phyloP scores from a whole-genome alignment of 768 basidiomycete genomes.

The Suillus occidentalis region DNA sequence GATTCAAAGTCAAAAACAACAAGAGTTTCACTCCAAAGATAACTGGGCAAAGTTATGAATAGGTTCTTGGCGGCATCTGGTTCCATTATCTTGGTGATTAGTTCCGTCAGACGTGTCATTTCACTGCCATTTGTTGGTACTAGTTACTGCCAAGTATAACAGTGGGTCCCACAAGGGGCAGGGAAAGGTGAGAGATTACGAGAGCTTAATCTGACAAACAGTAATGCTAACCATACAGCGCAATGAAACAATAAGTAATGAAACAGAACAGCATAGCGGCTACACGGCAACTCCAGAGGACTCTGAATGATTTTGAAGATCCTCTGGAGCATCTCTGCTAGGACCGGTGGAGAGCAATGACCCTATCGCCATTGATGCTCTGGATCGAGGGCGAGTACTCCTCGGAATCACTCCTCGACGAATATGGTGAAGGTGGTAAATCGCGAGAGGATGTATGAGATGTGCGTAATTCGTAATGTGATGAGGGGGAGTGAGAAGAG shows the following conservation, averaged over 20 bases:
- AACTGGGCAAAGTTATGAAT: not conserved
- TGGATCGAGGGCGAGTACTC: constrained; percentile 72
- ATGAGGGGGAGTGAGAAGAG: constrained; percentile 55
- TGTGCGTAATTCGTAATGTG: constrained; percentile 33
- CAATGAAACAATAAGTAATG: constrained; percentile 12
- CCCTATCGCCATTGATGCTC: constrained; percentile 79
- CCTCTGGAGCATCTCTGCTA: constrained; percentile 28
- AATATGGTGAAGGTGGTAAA: constrained; percentile 73
- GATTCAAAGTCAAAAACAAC: not conserved
- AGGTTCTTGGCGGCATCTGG: not conserved
- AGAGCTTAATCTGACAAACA: constrained; percentile 8
- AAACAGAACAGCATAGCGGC: constrained; percentile 10
- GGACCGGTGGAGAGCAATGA: constrained; percentile 59
- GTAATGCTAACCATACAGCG: constrained; percentile 7
- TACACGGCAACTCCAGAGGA: constrained; percentile 11
- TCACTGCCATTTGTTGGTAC: constrained; percentile 1
- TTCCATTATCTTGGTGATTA: constrained; percentile 2
- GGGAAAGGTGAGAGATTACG: constrained; percentile 5
- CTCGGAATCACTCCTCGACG: constrained; percentile 65
- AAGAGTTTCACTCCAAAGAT: not conserved
- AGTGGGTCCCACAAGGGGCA: constrained; percentile 3
- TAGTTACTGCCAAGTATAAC: constrained; percentile 1
- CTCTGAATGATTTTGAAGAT: constrained; percentile 23
- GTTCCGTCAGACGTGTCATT: constrained; percentile 3
- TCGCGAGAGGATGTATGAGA: constrained; percentile 43